Percentiles rank a stretch among this genome's conserved stretches.
Conservation (phyloP, 257 asterid species). For the Solanum neorickii region DNA sequence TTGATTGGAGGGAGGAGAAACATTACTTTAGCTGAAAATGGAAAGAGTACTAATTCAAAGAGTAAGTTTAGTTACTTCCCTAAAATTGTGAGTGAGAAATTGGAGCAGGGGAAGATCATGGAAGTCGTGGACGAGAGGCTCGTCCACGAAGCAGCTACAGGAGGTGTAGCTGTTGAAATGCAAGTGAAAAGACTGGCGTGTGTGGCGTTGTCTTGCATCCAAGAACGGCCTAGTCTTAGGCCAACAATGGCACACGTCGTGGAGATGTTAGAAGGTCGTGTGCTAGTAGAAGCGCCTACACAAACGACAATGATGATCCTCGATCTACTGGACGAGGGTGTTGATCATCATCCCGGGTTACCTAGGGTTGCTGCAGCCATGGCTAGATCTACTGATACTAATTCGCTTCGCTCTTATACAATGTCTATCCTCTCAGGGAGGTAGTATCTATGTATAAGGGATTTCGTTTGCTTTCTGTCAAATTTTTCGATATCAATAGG, state of each 20-base stretch:
- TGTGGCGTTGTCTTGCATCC: constrained; percentile 71
- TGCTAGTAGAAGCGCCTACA: constrained; percentile 39
- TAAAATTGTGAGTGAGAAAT: constrained; percentile 40
- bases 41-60: background rate
- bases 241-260: constrained; percentile 65
- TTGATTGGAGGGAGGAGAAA: constrained; percentile 57
- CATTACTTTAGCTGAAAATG: constrained; percentile 19
- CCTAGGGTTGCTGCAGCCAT: constrained; percentile 6
- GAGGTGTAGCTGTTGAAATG: constrained; percentile 23
- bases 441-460: background rate
- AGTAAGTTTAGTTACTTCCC: constrained; percentile 50
- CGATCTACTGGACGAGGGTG: constrained; percentile 29
- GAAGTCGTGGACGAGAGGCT: constrained; percentile 55
- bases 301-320: constrained; percentile 34
- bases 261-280: constrained; percentile 72
- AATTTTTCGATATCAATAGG: background rate
- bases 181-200: constrained; percentile 36
- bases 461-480: background rate
- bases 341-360: background rate
- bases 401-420: constrained; percentile 23
- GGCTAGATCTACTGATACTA: constrained; percentile 3
- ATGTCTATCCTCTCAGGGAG: constrained; percentile 41
- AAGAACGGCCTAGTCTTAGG: constrained; percentile 49
- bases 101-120: constrained; percentile 44
- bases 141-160: background rate